Conservation (phyloP, 2,329 filamentous ascomycete species). For the Botrytis fabae region DNA sequence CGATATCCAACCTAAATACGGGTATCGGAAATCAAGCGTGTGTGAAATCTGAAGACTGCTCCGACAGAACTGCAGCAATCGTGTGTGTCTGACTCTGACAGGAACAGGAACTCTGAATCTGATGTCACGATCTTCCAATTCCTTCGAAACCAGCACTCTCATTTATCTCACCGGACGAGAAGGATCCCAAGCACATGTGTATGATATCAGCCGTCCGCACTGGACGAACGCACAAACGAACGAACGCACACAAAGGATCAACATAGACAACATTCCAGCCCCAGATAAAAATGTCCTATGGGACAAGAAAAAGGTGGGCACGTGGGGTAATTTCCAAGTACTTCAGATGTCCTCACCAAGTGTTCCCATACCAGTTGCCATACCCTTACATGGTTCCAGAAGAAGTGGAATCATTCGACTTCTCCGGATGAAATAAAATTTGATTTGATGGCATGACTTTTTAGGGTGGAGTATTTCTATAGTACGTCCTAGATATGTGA, state of each 20-base stretch:
- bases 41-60: background rate
- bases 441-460: background rate
- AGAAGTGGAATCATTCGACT: background rate
- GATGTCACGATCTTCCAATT: background rate
- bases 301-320: constrained; percentile 3
- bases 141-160: background rate
- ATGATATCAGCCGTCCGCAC: background rate
- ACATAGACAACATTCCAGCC: constrained; percentile 5
- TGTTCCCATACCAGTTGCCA: background rate
- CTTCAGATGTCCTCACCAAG: background rate
- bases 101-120: background rate
- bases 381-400: background rate
- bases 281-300: constrained; percentile 8
- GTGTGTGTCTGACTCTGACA: background rate
- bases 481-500: background rate
- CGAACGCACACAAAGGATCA: background rate
- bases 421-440: background rate
- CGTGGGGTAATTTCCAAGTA: constrained; percentile 5
- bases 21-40: no score
- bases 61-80: background rate
- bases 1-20: background rate
- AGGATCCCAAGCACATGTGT: background rate
- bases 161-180: background rate
- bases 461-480: background rate
- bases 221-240: background rate